Evolutionary conservation across 768 basidiomycete genomes (phyloP).

Genomic region (Collybia sordida): DNA sequence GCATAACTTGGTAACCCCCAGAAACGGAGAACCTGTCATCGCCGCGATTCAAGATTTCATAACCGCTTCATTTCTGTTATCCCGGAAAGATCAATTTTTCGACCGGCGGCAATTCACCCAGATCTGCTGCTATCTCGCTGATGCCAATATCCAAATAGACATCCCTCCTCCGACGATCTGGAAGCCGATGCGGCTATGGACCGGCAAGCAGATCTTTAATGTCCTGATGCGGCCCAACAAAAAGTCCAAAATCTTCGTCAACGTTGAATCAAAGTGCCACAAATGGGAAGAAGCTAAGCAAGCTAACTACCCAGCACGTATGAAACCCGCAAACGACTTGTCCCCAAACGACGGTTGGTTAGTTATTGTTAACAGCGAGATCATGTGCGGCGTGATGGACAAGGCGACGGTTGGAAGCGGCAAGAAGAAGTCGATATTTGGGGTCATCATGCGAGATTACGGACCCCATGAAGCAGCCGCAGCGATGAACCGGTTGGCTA

Average conservation of each 20-base stretch:
- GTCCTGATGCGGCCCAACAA: slow-evolving; percentile 95
- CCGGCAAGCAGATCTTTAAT: slow-evolving; percentile 98
- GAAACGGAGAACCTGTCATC: slow-evolving; percentile 98
- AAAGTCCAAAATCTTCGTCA: slow-evolving; percentile 78
- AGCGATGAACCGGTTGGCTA: slow-evolving; percentile 96
- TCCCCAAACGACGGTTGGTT: slow-evolving; percentile 98
- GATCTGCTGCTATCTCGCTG: slow-evolving; percentile 91
- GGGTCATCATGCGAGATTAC: slow-evolving; percentile 96
- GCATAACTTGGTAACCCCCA: slow-evolving; percentile 94
- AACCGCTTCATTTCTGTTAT: slow-evolving; percentile 95
- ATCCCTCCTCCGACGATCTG: slow-evolving; percentile 93
- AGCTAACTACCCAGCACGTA: slow-evolving; percentile 55
- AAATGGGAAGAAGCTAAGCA: slow-evolving; percentile 77
- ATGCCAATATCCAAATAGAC: slow-evolving; percentile 90
- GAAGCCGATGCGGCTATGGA: slow-evolving; percentile 94
- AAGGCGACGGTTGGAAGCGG: slow-evolving; percentile 97
- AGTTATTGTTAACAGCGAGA: slow-evolving; percentile 95
- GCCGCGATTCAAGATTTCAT: slow-evolving; percentile 99
- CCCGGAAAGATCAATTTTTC: slow-evolving; percentile 89
- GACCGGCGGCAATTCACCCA: slow-evolving; percentile 95
- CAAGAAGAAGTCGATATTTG: slow-evolving; percentile 99
- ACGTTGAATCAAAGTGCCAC: slow-evolving; percentile 95
- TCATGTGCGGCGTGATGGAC: slow-evolving; percentile 99
- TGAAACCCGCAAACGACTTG: slow-evolving; percentile 74
- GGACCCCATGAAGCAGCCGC: slow-evolving; percentile 91